These are phyloP conservation scores for Acanthamoeba castellanii DNA, from an alignment of 208 protist genomes.

Conservation along the genomic window DNA sequence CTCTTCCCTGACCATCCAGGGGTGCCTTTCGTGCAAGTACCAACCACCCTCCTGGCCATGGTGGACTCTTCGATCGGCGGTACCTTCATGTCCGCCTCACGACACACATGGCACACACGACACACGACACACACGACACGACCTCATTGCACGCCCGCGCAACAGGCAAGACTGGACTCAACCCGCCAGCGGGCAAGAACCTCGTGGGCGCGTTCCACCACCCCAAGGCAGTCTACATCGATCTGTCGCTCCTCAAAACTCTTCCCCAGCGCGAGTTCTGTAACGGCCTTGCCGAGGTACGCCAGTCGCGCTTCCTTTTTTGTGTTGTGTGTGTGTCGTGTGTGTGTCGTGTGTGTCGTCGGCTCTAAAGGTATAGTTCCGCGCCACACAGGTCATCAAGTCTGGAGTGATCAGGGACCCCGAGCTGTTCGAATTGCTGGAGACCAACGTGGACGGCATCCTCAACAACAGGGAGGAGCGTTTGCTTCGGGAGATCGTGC, in stretches of 20 bases:
- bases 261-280: conserved; percentile 86
- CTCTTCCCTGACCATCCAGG: conserved; percentile 34
- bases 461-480: conserved; percentile 74
- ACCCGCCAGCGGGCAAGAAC: conserved; percentile 91
- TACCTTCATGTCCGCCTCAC: conserved; percentile 20
- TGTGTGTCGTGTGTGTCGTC: too few species aligned
- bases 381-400: conserved; percentile 73
- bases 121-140: not conserved
- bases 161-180: conserved; percentile 88
- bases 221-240: conserved; percentile 87
- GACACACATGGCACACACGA: not conserved
- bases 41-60: conserved; percentile 92
- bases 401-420: conserved; percentile 80
- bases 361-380: too few species aligned
- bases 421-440: conserved; percentile 81
- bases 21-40: conserved; percentile 86
- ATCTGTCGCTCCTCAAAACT: conserved; percentile 83
- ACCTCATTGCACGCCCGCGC: not conserved
- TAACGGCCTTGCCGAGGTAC: conserved; percentile 90
- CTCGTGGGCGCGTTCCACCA: conserved; percentile 93
- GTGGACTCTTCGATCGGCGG: conserved; percentile 90
- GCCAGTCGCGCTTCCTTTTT: not conserved
- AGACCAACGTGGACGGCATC: conserved; percentile 79
- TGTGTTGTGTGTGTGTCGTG: too few species aligned
- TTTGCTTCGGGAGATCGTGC: conserved; percentile 79